phyloP scores from a whole-genome alignment of 2,329 filamentous ascomycete species.

The Arachnopeziza araneosa region DNA sequence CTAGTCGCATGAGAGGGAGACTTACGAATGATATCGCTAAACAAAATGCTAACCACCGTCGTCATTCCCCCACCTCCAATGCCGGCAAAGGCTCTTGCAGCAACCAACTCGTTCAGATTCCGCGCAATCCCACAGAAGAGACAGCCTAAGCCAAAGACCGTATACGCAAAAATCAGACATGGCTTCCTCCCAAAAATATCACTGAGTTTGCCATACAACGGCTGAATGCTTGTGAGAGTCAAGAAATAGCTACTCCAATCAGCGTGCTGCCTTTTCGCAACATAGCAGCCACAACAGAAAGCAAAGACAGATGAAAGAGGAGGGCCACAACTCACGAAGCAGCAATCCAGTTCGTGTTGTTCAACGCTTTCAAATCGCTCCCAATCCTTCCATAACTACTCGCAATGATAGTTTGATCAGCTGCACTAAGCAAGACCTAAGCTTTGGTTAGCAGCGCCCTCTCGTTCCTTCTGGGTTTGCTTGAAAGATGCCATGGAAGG shows the following conservation, averaged over 20 bases:
- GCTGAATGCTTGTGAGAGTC: conserved; percentile 69
- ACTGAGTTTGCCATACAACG: conserved; percentile 58
- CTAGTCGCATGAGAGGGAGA: too few relatives aligned
- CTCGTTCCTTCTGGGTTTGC: not conserved
- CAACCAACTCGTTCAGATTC: conserved; percentile 43
- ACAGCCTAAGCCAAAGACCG: conserved; percentile 47
- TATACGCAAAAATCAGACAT: conserved; percentile 42
- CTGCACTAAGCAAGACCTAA: conserved; percentile 65
- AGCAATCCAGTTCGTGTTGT: conserved; percentile 71
- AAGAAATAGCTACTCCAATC: conserved; percentile 54
- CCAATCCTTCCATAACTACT: conserved; percentile 75
- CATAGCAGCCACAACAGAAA: not conserved
- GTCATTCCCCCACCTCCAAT: conserved; percentile 47
- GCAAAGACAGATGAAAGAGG: not conserved
- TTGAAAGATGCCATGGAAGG: not conserved
- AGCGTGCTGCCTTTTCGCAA: not conserved
- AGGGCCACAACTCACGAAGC: conserved; percentile 36
- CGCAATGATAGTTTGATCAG: conserved; percentile 73
- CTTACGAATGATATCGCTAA: conserved; percentile 45
- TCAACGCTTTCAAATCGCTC: conserved; percentile 67
- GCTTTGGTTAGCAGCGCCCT: not conserved
- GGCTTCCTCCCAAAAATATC: conserved; percentile 55
- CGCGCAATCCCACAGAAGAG: conserved; percentile 42
- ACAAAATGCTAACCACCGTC: conserved; percentile 49
- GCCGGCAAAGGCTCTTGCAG: conserved; percentile 40